phyloP scores from a whole-genome alignment of 768 basidiomycete genomes.

The Rickenella mellea region DNA sequence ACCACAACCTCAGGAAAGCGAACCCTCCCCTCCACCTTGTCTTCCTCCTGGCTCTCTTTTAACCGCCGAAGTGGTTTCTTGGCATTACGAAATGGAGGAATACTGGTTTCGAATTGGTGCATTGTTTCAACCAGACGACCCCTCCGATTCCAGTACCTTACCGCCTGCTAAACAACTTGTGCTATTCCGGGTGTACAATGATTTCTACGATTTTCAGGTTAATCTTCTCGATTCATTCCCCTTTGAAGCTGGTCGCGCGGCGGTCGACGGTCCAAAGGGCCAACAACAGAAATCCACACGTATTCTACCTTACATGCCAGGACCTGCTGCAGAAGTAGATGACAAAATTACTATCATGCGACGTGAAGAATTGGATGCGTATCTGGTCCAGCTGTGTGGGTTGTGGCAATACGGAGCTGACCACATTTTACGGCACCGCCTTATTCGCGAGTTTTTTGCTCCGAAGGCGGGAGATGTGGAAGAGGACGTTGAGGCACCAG shows the following conservation, averaged over 20 bases:
- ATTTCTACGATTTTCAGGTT: conserved; percentile 98
- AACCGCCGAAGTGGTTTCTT: conserved; percentile 86
- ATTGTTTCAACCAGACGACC: conserved; percentile 74
- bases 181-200: conserved; percentile 91
- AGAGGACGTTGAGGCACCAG: conserved; percentile 50
- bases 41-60: conserved; percentile 77
- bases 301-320: conserved; percentile 95
- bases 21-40: conserved; percentile 32
- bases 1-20: conserved; percentile 15
- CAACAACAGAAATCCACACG: conserved; percentile 36
- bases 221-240: conserved; percentile 80
- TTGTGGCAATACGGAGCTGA: conserved; percentile 58
- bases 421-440: conserved; percentile 71
- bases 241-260: conserved; percentile 77
- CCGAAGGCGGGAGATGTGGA: conserved; percentile 82
- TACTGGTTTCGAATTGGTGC: conserved; percentile 97
- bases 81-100: conserved; percentile 91
- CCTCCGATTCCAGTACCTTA: conserved; percentile 41
- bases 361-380: conserved; percentile 79
- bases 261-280: conserved; percentile 27
- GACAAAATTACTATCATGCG: conserved; percentile 74
- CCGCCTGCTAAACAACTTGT: conserved; percentile 72
- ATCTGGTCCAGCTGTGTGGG: conserved; percentile 71
- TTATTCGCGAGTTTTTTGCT: conserved; percentile 77
- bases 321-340: conserved; percentile 78